A percentile compares a stretch with the other conserved stretches of the same genome.
These are phyloP conservation scores for Cryptococcus hybrid DNA, from an alignment of 1,284 basidiomycete species.

Conservation along the genomic window DNA sequence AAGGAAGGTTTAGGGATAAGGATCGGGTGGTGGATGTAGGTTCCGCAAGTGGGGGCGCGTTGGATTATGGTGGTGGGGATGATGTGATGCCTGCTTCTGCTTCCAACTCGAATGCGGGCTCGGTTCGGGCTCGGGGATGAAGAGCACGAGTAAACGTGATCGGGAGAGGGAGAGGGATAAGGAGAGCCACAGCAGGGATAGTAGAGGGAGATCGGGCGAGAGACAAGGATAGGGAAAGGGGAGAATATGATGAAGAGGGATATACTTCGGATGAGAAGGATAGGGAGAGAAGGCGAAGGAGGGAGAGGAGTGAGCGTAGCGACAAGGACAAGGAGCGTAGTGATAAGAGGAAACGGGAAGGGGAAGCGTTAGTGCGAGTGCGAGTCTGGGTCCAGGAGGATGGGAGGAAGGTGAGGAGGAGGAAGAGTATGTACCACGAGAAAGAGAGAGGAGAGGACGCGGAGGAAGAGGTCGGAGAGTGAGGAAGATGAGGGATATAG, in stretches of 20 bases:
- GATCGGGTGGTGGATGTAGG: constrained; percentile 38
- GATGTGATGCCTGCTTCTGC: not conserved
- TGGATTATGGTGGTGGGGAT: constrained; percentile 38
- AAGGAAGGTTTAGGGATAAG: constrained; percentile 47
- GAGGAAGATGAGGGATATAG: constrained; percentile 5
- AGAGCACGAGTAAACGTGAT: constrained; percentile 10
- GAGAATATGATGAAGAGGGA: constrained; percentile 1
- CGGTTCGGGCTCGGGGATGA: constrained; percentile 1
- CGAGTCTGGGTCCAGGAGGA: not conserved
- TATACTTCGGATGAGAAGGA: constrained; percentile 2
- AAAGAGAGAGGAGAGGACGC: not conserved
- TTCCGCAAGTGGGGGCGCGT: constrained; percentile 5
- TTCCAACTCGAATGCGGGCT: constrained; percentile 4
- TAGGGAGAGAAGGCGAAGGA: constrained; percentile 15
- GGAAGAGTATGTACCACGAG: not conserved
- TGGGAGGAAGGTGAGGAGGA: not conserved
- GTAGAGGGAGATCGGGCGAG: constrained; percentile 3
- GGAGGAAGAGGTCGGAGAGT: constrained; percentile 1
- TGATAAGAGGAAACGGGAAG: constrained; percentile 29
- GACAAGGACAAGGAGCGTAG: constrained; percentile 13
- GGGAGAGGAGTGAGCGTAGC: constrained; percentile 9
- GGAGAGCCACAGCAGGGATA: constrained; percentile 7
- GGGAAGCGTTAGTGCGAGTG: constrained; percentile 3
- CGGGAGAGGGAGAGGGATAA: constrained; percentile 8
- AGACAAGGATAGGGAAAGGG: not conserved